Evolutionary conservation across 2,329 filamentous ascomycete genomes (phyloP).

Genomic region (Delphinella strobiligena): DNA sequence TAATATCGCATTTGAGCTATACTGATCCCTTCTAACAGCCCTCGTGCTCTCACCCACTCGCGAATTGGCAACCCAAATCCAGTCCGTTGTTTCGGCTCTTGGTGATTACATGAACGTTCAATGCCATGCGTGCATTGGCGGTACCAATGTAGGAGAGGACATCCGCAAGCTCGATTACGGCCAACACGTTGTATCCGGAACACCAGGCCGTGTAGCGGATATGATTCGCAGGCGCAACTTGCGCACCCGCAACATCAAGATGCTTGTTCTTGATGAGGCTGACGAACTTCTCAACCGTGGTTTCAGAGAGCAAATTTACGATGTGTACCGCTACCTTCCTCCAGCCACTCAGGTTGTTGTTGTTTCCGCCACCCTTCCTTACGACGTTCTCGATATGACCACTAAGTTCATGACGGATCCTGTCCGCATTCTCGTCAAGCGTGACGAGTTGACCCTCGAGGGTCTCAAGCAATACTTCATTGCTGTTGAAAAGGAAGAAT

Average conservation of each 20-base stretch:
- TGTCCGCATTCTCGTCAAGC: slow-evolving; percentile 92
- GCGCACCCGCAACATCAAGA: slow-evolving; percentile 64
- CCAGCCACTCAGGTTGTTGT: slow-evolving; percentile 98
- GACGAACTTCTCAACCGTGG: slow-evolving; percentile 80
- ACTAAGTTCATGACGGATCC: slow-evolving; percentile 99
- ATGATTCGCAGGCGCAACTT: slow-evolving; percentile 67
- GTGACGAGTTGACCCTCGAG: slow-evolving; percentile 95
- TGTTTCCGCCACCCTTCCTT: slow-evolving; percentile 88
- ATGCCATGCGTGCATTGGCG: slow-evolving; percentile 96
- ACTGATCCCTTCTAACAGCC: slow-evolving; percentile 33
- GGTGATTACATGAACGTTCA: slow-evolving; percentile 99
- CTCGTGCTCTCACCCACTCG: slow-evolving; percentile 91
- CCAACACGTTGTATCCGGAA: slow-evolving; percentile 94
- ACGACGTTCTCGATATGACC: slow-evolving; percentile 97
- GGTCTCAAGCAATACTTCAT: slow-evolving; percentile 99
- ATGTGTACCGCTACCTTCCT: slow-evolving; percentile 93
- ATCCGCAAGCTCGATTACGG: slow-evolving; percentile 96
- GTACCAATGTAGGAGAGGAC: slow-evolving; percentile 94
- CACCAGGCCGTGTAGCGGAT: slow-evolving; percentile 86
- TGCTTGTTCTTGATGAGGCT: slow-evolving; percentile 65
- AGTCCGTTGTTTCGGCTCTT: slow-evolving; percentile 98
- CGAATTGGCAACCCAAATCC: slow-evolving; percentile 94
- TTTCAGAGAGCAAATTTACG: slow-evolving; percentile 97
- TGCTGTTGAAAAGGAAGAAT: slow-evolving; percentile 97
- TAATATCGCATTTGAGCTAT: background rate